Evolutionary conservation across 2,329 filamentous ascomycete genomes (phyloP).

Genomic region (Periconia macrospinosa): DNA sequence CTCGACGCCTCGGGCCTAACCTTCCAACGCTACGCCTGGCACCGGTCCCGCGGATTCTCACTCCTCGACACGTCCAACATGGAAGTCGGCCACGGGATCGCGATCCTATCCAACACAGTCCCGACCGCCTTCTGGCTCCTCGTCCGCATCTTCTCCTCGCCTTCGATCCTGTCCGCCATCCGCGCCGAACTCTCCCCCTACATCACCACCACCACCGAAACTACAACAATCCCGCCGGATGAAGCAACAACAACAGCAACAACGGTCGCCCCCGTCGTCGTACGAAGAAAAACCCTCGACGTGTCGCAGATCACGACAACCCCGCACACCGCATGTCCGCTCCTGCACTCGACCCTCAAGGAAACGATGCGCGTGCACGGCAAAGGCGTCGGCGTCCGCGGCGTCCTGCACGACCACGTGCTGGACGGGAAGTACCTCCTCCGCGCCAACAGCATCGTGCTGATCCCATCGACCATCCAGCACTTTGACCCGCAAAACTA

Average conservation of each 20-base stretch:
- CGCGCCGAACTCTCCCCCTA: conserved; percentile 20
- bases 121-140: conserved; percentile 45
- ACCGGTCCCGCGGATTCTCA: conserved; percentile 20
- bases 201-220: not conserved
- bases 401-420: conserved; percentile 34
- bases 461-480: conserved; percentile 29
- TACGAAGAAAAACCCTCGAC: conserved; percentile 4
- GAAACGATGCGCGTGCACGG: conserved; percentile 42
- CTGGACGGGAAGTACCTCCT: conserved; percentile 33
- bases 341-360: conserved; percentile 43
- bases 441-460: conserved; percentile 28
- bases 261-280: not conserved
- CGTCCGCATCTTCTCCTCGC: conserved; percentile 37
- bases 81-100: conserved; percentile 42
- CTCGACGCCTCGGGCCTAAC: conserved; percentile 36
- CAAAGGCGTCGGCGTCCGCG: conserved; percentile 34
- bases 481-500: conserved; percentile 29
- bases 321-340: conserved; percentile 36
- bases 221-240: not conserved
- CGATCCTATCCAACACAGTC: conserved; percentile 42
- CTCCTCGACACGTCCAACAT: conserved; percentile 40
- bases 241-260: not conserved
- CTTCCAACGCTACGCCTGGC: conserved; percentile 31
- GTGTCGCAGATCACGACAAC: conserved; percentile 1
- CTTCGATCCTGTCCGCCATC: conserved; percentile 27